phyloP scores from a whole-genome alignment of 2,329 filamentous ascomycete genomes.

The Coniochaeta ligniaria region DNA sequence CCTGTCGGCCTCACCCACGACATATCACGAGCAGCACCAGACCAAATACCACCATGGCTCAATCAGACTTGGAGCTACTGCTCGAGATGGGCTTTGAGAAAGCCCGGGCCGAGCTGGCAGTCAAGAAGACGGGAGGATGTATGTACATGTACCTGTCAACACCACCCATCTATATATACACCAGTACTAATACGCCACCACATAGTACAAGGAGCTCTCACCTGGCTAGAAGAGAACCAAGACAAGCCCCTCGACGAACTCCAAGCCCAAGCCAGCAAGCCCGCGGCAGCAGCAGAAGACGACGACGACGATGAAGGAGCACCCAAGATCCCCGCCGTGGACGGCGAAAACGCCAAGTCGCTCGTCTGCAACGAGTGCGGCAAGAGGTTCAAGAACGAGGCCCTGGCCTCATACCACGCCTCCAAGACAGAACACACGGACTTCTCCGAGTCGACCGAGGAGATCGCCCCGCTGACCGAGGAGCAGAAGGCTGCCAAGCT shows the following conservation, averaged over 20 bases:
- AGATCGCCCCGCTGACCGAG: slow-evolving; percentile 82
- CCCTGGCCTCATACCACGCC: slow-evolving; percentile 83
- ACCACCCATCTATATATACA: slow-evolving; percentile 1
- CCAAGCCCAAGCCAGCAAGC: slow-evolving; percentile 32
- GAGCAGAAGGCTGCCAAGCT: slow-evolving; percentile 83
- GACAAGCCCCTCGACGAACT: slow-evolving; percentile 83
- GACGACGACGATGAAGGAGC: slow-evolving; percentile 35
- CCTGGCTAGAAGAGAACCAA: slow-evolving; percentile 91
- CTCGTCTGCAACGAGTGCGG: slow-evolving; percentile 92
- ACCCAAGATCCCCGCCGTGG: slow-evolving; percentile 53
- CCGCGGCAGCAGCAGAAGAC: slow-evolving; percentile 16
- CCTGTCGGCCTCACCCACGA: background rate
- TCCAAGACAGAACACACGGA: slow-evolving; percentile 85
- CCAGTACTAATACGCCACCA: background rate
- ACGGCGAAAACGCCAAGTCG: slow-evolving; percentile 67
- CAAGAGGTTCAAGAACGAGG: slow-evolving; percentile 78
- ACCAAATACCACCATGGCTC: slow-evolving; percentile 34
- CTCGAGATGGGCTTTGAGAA: slow-evolving; percentile 77
- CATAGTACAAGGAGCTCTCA: slow-evolving; percentile 77
- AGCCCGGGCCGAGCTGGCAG: slow-evolving; percentile 72
- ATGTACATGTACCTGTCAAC: slow-evolving; percentile 28
- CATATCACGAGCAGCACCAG: background rate
- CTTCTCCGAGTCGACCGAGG: slow-evolving; percentile 89
- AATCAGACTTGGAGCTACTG: slow-evolving; percentile 53
- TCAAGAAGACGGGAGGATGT: slow-evolving; percentile 78